These are phyloP conservation scores for Talaromyces sp. DNA, from an alignment of 2,329 filamentous ascomycete species.

Conservation along the genomic window DNA sequence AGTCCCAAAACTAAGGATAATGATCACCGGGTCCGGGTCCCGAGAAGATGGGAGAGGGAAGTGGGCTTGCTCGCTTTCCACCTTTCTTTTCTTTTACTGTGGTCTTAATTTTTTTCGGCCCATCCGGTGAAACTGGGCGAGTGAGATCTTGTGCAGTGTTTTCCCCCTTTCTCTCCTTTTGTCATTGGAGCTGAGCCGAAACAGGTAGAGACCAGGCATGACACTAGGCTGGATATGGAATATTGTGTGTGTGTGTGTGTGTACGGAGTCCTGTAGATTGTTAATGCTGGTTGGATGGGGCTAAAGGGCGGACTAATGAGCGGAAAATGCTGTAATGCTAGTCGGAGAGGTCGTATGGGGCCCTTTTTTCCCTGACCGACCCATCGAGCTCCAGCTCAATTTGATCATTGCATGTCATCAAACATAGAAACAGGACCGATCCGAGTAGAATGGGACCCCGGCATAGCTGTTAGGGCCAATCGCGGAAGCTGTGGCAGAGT, in stretches of 20 bases:
- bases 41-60: slow-evolving; percentile 11
- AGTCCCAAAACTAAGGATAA: slow-evolving; percentile 14
- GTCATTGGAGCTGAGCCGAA: slow-evolving; percentile 10
- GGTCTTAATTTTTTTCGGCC: slow-evolving; percentile 4
- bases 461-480: slow-evolving; percentile 16
- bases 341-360: slow-evolving; percentile 17
- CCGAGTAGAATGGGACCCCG: slow-evolving; percentile 7
- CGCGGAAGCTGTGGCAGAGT: slow-evolving; percentile 17
- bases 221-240: slow-evolving; percentile 13
- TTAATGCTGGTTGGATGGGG: slow-evolving; percentile 5
- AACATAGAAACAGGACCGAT: slow-evolving; percentile 14
- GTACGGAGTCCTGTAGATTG: slow-evolving; percentile 6
- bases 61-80: background rate
- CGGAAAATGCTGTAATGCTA: slow-evolving; percentile 9
- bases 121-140: slow-evolving; percentile 3
- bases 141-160: slow-evolving; percentile 3
- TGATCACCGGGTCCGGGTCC: slow-evolving; percentile 14
- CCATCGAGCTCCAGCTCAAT: slow-evolving; percentile 4
- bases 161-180: slow-evolving; percentile 2
- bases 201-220: slow-evolving; percentile 9
- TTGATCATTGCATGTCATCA: slow-evolving; percentile 13
- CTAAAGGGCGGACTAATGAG: slow-evolving; percentile 10
- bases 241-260: slow-evolving; percentile 7
- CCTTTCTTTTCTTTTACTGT: slow-evolving; percentile 5
- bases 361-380: slow-evolving; percentile 11